Base-by-base conservation (phyloP, 139 green algal genomes). In the Picochlorum sp. region DNA sequence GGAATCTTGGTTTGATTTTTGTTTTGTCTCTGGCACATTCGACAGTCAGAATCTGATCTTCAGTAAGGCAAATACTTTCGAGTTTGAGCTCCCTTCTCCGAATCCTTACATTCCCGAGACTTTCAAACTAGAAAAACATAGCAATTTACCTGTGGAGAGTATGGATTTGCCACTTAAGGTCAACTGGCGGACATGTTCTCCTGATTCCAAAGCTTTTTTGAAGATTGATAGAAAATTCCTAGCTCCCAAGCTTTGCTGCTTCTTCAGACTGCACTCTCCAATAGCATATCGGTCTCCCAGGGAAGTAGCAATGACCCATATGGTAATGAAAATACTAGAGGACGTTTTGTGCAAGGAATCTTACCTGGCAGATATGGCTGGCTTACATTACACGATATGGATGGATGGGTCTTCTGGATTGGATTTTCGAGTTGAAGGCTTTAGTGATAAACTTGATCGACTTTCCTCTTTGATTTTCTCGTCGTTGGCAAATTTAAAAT, bases 341-440 rank as follows among this genome's bases (percentile, higher is more conserved):
- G 91, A 98, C 51, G 64, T 53, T 28, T 68, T 97, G 33, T 87
- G 75, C 29, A 86, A 97, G 70, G 85, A 81, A 8, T 63, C 81
- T 10, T 98, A 98, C 75, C 69, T 95, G 41, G 91, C 90, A 16
- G 80, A 87, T 26, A 49, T 80, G 33, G 89, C 86, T 18, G 79
- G 76, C 1, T 74, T 95, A 63, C 53, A 70, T 47, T 89, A 81
- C 54, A 59, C 64, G 20, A 73, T 69, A 37, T 82, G 61, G 54
- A 70, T 67, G 20, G 79, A 85, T 57, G 74, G 72, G 10, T 10
- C 29, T 1, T n/a, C 56, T 50, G 81, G 73, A 14, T 41, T 97
- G 16, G 79, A 95, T 64, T 18, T 97, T 31, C 69, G 76, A 28
- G 59, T 96, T 12, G 68, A 86, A 4, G 91, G 91, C 29, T 98